Evolutionary conservation across 306 rosid species (phyloP).

Genomic region (Lagenaria siceraria): DNA sequence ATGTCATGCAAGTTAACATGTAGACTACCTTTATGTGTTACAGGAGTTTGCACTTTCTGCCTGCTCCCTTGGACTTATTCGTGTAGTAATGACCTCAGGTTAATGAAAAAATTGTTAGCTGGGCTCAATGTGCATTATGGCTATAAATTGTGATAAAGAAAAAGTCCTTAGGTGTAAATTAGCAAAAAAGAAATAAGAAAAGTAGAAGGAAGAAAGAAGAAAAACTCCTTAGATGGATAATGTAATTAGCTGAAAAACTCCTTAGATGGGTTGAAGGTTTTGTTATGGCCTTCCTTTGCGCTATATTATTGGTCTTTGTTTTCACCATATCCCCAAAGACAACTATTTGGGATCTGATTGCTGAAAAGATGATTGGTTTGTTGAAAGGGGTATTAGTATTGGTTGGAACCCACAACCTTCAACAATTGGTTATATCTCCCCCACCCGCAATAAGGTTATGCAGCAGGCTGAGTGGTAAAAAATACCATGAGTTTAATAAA

Average conservation of each 20-base stretch:
- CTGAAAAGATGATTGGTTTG: background rate
- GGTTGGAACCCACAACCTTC: background rate
- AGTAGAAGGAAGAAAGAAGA: background rate
- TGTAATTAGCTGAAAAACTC: background rate
- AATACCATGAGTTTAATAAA: too few species aligned
- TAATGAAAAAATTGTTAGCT: background rate
- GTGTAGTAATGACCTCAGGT: background rate
- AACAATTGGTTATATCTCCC: background rate
- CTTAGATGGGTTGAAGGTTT: background rate
- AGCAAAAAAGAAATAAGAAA: too few species aligned
- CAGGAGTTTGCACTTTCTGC: background rate
- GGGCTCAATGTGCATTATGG: background rate
- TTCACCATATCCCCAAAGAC: background rate
- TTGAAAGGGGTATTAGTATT: background rate
- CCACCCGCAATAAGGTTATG: too few species aligned
- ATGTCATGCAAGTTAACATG: background rate
- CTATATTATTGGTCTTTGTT: background rate
- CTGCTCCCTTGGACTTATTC: background rate
- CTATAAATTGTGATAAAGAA: background rate
- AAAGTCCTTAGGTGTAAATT: background rate
- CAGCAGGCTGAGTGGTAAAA: too few species aligned
- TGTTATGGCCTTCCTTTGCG: background rate
- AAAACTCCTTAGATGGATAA: background rate
- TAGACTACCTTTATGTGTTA: background rate
- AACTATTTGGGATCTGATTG: background rate